Conservation (phyloP, 768 basidiomycete species). For the Calocybe indica region DNA sequence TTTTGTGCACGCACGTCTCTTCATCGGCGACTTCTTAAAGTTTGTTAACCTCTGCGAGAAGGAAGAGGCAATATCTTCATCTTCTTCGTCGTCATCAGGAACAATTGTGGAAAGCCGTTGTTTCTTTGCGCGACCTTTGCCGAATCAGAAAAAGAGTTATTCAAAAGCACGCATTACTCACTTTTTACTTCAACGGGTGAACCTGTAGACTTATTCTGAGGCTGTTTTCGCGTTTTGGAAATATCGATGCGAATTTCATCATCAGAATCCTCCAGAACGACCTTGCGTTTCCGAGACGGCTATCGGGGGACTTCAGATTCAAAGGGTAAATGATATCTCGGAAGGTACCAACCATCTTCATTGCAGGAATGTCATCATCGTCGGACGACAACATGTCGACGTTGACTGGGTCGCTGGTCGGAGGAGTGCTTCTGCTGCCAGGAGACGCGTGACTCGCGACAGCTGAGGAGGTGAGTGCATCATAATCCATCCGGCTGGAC, state of each 20-base stretch:
- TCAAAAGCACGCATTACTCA: slow-evolving; percentile 3
- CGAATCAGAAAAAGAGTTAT: too few species aligned
- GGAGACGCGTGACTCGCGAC: slow-evolving; percentile 39
- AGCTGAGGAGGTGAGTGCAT: slow-evolving; percentile 30
- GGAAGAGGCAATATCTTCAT: slow-evolving; percentile 29
- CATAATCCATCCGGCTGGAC: slow-evolving; percentile 23
- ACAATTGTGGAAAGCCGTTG: slow-evolving; percentile 45
- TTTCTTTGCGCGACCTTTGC: slow-evolving; percentile 46
- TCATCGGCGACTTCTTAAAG: slow-evolving; percentile 60
- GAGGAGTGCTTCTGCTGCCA: slow-evolving; percentile 55
- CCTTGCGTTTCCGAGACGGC: slow-evolving; percentile 58
- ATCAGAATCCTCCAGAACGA: slow-evolving; percentile 64
- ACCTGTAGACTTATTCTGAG: too few species aligned
- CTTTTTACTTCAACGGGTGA: slow-evolving; percentile 30
- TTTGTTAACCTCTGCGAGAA: slow-evolving; percentile 57
- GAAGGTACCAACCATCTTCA: slow-evolving; percentile 8
- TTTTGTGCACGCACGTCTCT: slow-evolving; percentile 43
- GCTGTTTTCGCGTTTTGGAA: too few species aligned
- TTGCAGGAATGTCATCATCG: slow-evolving; percentile 28
- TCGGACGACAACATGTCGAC: slow-evolving; percentile 63
- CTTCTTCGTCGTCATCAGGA: slow-evolving; percentile 46
- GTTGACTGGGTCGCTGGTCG: slow-evolving; percentile 74
- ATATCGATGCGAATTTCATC: slow-evolving; percentile 33
- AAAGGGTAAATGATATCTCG: background rate
- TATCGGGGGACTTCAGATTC: slow-evolving; percentile 9